Evolutionary conservation across 768 basidiomycete genomes (phyloP), one percentile per base, ranked within the genome.

Genomic region (Boletus rubescentipes): DNA sequence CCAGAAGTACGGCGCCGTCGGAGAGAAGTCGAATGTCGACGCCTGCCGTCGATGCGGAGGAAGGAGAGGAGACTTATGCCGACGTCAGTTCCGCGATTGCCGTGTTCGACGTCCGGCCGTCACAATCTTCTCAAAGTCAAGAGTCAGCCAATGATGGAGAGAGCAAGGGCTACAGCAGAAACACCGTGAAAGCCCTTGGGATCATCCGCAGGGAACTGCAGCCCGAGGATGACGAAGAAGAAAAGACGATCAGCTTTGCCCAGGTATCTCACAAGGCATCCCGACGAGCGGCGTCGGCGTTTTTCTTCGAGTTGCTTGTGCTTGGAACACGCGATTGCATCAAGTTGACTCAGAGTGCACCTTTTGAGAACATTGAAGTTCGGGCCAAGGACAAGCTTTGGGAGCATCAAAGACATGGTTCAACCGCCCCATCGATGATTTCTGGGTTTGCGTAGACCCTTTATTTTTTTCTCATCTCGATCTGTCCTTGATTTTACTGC

Each of bases 261-360:
- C 75, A 82, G 63, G 79, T 93, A 75, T 79, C 91, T 14, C 79
- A 89, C 59, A 91, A 91, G 77, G 92, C 93, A 12, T 89, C 92
- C 10, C 87, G 91, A 43, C 85, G 93, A 38, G 97, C 94, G 12
- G 93, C 96, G 2, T 85, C 96, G 1, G 86, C 93, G 2, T 98
- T 99, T 78, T 99, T 99, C 79, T 99, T 99, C 67, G 97, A 99
- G 71, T 73, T 98, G 32, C 85, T 99, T 29, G 93, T 98, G 2
- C 83, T 99, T 2, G 87, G 93, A 10, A 98, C 96, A 5, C 86
- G 91, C 32, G 95, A 98, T 69, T 93, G 90, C 66, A 76, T 99
- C 61, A 84, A 89, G 61, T 72, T 99, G 40, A 73, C 83, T 8
- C 97, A 99, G 68, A 63, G 67, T 6, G 76, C 75, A 9, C 76